Base-by-base conservation (phyloP, 148 eudicot genomes). In the Vaccinium vitisidaea region DNA sequence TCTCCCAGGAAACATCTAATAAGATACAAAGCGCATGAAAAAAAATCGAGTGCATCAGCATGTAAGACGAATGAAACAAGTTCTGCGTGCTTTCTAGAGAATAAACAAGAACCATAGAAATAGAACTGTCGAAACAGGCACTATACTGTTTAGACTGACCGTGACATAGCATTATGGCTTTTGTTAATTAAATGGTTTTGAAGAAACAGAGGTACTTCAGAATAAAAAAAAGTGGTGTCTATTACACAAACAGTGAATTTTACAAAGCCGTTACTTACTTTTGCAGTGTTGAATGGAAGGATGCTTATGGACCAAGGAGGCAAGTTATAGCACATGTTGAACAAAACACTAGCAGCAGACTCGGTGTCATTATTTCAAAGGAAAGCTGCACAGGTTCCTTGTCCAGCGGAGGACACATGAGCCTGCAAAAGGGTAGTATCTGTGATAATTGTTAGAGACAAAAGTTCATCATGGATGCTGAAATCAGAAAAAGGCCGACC, bases 301-400 rank as follows among this genome's bases (percentile, higher is more conserved):
- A 97, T 93, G 90, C 99, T 94, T 59, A 92, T 88, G 55, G 99
- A 97, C 99, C 98, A 97, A 70, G 98, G 94, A 36, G 98, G 99
- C 70, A 97, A 85, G 21, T 94, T 88, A 87, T 92, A 95, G 69
- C 89, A 93, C 87, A 70, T 77, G 79, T 92, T 90, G 88, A 93
- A 97, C 71, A 83, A 83, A 67, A 97, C 94, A 52, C 85, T 90
- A 59, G 88, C 91, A 1, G 96, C 89, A 82, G 93, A 87, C 56
- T 84, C 87, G 1, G 82, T 82, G 80, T 95, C 88, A 43, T 4
- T 43, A 43, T 43, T 43, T 43, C 5, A 4, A 4, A 43, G 46
- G 46, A 43, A 43, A 43, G 99, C 98, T 65, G 96, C 93, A 89
- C 99, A 97, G 59, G 69, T 46, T 87, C 95, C 94, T 16, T 85